Evolutionary conservation across 768 basidiomycete genomes (phyloP).

Genomic region (Russula earlei): DNA sequence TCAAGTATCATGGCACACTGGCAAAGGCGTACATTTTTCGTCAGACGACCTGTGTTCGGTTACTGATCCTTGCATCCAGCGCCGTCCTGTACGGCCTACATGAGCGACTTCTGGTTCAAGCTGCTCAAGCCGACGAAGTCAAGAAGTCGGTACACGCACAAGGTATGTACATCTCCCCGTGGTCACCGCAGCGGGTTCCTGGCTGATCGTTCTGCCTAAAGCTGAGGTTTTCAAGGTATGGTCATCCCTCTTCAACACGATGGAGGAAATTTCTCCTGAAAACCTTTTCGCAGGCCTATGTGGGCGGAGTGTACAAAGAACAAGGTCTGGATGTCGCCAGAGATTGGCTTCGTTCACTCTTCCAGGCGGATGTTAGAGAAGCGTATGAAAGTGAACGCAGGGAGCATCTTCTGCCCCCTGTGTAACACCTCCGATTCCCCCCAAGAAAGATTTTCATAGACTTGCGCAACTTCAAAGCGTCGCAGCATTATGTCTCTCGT

Average conservation of each 20-base stretch:
- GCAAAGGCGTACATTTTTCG: background rate
- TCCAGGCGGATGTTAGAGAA: background rate
- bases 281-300: conserved; percentile 3
- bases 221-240: conserved; percentile 16
- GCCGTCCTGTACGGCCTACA: conserved; percentile 8
- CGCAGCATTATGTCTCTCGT: background rate
- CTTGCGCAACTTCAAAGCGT: background rate
- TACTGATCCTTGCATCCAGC: background rate
- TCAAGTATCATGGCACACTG: conserved; percentile 4
- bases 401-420: background rate
- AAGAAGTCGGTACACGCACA: conserved; percentile 6
- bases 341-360: conserved; percentile 3
- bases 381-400: conserved; percentile 4
- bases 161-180: background rate
- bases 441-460: background rate
- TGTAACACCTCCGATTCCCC: background rate
- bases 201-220: background rate
- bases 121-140: conserved; percentile 7
- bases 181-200: background rate
- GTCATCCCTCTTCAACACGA: background rate
- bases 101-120: background rate
- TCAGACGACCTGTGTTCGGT: background rate
- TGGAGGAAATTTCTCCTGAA: background rate
- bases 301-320: conserved; percentile 10
- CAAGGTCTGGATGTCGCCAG: conserved; percentile 7